phyloP scores from a whole-genome alignment of 768 basidiomycete genomes.

The Pleurotus citrinopileatus region DNA sequence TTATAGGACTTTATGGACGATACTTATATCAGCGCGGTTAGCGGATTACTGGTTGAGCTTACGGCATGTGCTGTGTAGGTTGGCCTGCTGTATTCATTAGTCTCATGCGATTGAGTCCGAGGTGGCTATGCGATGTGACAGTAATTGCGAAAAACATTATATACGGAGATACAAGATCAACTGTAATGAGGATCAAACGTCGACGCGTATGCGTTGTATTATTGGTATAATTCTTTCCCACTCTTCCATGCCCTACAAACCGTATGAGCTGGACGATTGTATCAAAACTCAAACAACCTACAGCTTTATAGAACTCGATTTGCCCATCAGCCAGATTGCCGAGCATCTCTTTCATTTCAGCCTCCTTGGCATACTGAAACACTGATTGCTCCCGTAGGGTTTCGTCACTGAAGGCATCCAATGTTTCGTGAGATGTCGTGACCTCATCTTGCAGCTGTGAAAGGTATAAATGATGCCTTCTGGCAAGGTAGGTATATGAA shows the following conservation, averaged over 20 bases:
- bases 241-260: constrained; percentile 83
- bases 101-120: neutral
- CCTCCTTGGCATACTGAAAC: constrained; percentile 88
- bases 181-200: constrained; percentile 50
- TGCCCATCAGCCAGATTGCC: constrained; percentile 89
- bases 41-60: too few species aligned
- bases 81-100: neutral
- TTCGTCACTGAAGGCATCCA: constrained; percentile 94
- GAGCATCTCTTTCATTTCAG: constrained; percentile 97
- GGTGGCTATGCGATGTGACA: neutral
- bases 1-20: neutral
- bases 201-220: constrained; percentile 92
- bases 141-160: neutral
- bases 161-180: constrained; percentile 13
- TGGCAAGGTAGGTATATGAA: constrained; percentile 13
- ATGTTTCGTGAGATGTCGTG: constrained; percentile 90
- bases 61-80: neutral
- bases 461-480: neutral
- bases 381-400: constrained; percentile 87
- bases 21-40: too few species aligned
- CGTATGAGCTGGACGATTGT: neutral
- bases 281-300: constrained; percentile 23
- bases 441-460: constrained; percentile 93
- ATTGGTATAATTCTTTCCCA: constrained; percentile 95
- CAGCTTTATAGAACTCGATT: constrained; percentile 91